Conservation (phyloP, 2,329 filamentous ascomycete genomes). For the Epichloe coenophiala region DNA sequence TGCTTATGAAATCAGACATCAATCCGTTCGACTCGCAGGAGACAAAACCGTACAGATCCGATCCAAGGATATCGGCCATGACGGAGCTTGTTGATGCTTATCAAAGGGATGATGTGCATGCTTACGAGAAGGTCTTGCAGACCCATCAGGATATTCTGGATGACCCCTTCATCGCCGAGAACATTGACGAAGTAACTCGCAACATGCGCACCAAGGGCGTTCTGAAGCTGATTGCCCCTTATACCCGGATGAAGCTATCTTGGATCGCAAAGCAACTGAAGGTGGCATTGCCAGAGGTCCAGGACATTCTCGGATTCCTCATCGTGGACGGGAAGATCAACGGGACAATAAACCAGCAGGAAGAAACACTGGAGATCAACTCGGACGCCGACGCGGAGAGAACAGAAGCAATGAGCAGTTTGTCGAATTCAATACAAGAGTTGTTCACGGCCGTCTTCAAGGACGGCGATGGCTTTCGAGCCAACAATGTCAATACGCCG, state of each 20-base stretch:
- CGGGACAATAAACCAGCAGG: slow-evolving; percentile 80
- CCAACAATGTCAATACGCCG: slow-evolving; percentile 11
- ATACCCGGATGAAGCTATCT: slow-evolving; percentile 76
- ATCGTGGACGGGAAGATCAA: slow-evolving; percentile 82
- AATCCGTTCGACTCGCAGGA: slow-evolving; percentile 98
- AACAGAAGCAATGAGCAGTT: slow-evolving; percentile 56
- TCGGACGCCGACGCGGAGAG: slow-evolving; percentile 62
- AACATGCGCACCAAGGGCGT: slow-evolving; percentile 97
- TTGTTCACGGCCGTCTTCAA: slow-evolving; percentile 63
- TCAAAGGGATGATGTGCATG: slow-evolving; percentile 85
- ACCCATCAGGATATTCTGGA: slow-evolving; percentile 79
- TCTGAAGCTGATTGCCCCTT: slow-evolving; percentile 83
- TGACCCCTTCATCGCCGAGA: slow-evolving; percentile 94
- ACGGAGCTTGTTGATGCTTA: slow-evolving; percentile 94
- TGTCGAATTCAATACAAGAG: slow-evolving; percentile 54
- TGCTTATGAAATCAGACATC: slow-evolving; percentile 97
- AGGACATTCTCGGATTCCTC: slow-evolving; percentile 89
- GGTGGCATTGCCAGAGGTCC: slow-evolving; percentile 73
- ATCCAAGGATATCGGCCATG: slow-evolving; percentile 92
- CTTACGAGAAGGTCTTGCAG: slow-evolving; percentile 77
- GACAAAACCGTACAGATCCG: slow-evolving; percentile 94
- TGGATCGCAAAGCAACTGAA: slow-evolving; percentile 84
- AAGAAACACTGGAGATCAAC: slow-evolving; percentile 70
- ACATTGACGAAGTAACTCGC: slow-evolving; percentile 96
- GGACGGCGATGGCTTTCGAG: slow-evolving; percentile 58